Evolutionary conservation across 306 rosid species (phyloP).

Genomic region (Sicyos baderoa): DNA sequence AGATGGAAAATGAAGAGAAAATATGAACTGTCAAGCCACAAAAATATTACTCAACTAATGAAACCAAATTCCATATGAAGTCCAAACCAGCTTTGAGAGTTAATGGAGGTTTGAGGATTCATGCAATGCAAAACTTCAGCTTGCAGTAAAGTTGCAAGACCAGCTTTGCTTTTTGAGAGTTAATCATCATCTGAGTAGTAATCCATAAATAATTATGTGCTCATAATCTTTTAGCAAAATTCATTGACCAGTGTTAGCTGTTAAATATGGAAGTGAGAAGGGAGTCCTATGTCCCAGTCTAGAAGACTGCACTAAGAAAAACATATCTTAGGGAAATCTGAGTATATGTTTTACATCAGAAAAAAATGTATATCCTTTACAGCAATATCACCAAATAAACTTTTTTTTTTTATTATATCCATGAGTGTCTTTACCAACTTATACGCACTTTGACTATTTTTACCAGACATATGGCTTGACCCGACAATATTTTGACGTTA

Average conservation of each 20-base stretch:
- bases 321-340: background rate
- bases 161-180: background rate
- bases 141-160: constrained; percentile 5
- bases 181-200: constrained; percentile 15
- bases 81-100: constrained; percentile 3
- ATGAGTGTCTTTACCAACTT: no score
- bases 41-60: constrained; percentile 6
- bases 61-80: background rate
- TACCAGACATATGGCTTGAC: no score
- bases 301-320: background rate
- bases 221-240: background rate
- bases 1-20: background rate
- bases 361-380: no score
- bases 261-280: background rate
- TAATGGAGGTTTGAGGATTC: background rate
- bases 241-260: background rate
- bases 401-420: no score
- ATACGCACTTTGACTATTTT: no score
- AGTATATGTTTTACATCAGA: no score
- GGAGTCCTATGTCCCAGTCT: background rate
- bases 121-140: constrained; percentile 3
- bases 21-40: constrained; percentile 12
- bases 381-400: no score
- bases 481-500: no score
- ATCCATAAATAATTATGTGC: background rate